Evolutionary conservation across 805 yeast species (phyloP), one percentile per base, ranked within the genome.

Genomic region (Saccharomycopsis sp.): DNA sequence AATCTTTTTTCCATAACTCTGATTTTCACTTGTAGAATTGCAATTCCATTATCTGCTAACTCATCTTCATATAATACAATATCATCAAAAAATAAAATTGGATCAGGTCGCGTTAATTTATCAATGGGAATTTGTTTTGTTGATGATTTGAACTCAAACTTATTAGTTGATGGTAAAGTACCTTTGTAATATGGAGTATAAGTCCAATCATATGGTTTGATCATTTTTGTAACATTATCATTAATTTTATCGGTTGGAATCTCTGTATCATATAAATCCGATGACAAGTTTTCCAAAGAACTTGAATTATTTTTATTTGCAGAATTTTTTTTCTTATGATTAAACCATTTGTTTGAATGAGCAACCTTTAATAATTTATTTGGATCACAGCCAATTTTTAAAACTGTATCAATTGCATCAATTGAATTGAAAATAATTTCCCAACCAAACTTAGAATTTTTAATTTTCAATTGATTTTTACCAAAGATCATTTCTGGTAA

Each of bases 401-500:
- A 31, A 3, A 83, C 88, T 31, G 62, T 52, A 43, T 69, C 72
- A 40, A 82, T 59, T 0, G 95, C 96, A 53, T 81, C 92, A 32
- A 79, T 61, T 0, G 95, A 79, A 54, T 82, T 79, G 59, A 88
- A 87, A 32, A 64, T 67, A 12, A 89, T 66, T 28, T 56, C 46
- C 63, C 72, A 72, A 27, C 60, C 61, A 36, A 63, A 51, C 9
- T 48, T 41, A 3, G 50, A 48, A 45, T 72, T 68, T 37, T 60
- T 64, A 9, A 87, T 55, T 37, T 66, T 70, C 9, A 87, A 75
- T 42, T 61, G 60, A 54, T 83, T 88, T 50, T 83, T 75, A 8
- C 97, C 97, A 61, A 92, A 92, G 4, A 92, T 87, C 97, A 92
- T 92, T 57, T 92, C 99, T 1, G 99, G 99, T 32, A 89, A 61